These are phyloP conservation scores for Yamadazyma friedrichii DNA, from an alignment of 1,139 yeast species.

Conservation along the genomic window DNA sequence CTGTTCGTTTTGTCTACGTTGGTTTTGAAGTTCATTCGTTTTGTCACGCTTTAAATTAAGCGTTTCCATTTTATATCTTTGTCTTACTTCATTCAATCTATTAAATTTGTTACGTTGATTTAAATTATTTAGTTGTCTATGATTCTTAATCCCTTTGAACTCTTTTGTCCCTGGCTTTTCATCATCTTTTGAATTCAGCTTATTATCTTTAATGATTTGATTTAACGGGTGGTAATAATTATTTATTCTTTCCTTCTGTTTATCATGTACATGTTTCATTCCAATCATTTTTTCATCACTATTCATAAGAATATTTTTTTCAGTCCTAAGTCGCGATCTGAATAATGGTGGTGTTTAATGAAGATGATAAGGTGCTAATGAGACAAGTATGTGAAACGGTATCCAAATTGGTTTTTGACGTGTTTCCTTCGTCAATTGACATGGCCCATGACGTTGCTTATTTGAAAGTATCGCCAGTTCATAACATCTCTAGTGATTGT, in stretches of 20 bases:
- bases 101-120: slow-evolving; percentile 29
- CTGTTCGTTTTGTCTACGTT: slow-evolving; percentile 17
- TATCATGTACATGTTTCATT: slow-evolving; percentile 10
- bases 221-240: slow-evolving; percentile 22
- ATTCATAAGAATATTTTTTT: not conserved
- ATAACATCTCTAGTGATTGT: not conserved
- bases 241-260: slow-evolving; percentile 20
- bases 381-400: slow-evolving; percentile 16
- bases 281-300: slow-evolving; percentile 2
- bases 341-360: slow-evolving; percentile 16
- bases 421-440: slow-evolving; percentile 15
- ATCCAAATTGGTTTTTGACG: slow-evolving; percentile 11
- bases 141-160: slow-evolving; percentile 10
- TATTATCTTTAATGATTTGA: slow-evolving; percentile 15
- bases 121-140: slow-evolving; percentile 9
- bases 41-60: slow-evolving; percentile 25
- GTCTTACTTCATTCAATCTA: slow-evolving; percentile 27
- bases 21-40: slow-evolving; percentile 22
- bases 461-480: slow-evolving; percentile 9
- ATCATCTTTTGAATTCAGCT: not conserved
- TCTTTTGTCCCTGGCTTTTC: not conserved
- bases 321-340: slow-evolving; percentile 1
- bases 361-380: slow-evolving; percentile 21
- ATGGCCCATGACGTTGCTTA: not conserved
- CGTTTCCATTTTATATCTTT: slow-evolving; percentile 26